Base-by-base conservation (phyloP, 805 yeast species). In the Tetrapisispora taiwanensis region DNA sequence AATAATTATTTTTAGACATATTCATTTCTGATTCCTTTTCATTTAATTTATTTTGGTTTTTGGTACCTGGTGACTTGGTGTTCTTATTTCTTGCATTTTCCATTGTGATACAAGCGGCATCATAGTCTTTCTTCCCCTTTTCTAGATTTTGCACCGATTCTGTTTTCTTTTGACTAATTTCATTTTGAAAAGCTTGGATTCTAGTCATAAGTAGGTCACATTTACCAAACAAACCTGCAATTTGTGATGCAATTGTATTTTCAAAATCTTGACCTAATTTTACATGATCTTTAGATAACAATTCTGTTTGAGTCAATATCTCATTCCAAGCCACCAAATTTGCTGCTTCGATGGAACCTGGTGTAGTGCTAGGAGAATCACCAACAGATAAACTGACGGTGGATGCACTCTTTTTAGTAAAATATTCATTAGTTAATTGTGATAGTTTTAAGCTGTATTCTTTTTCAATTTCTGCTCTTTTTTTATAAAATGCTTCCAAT, bases 291-390 rank as follows among this genome's bases (percentile, higher is more conserved):
- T 72, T 75, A 31, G 95, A 81, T 32, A 84, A 75, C 20, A 73
- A 67, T 62, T 89, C 97, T 1, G 95, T 85, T 57, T 86, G 92
- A 3, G 83, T 73, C 47, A 90, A 72, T 7, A 89, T 75, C 50
- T 87, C 95, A 37, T 76, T 86, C 98, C 98, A 90, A 1, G 95
- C 76, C 12, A 85, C 95, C 49, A 89, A 66, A 14, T 84, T 72
- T 0, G 96, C 95, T 50, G 84, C 74, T 59, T 92, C 97, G 41
- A 90, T 69, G 0, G 97, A 87, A 0, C 99, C 98, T 0, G 98
- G 97, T 0, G 99, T 92, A 36, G 85, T 75, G 35, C 79, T 74
- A 0, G 99, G 98, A 15, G 76, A 75, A 48, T 86, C 95, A 22
- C 99, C 99, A 2, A 92, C 98, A 36, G 89, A 78, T 26, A 92